Conservation (phyloP, 106 monocot species). For the Dioscorea zingiberensis region DNA sequence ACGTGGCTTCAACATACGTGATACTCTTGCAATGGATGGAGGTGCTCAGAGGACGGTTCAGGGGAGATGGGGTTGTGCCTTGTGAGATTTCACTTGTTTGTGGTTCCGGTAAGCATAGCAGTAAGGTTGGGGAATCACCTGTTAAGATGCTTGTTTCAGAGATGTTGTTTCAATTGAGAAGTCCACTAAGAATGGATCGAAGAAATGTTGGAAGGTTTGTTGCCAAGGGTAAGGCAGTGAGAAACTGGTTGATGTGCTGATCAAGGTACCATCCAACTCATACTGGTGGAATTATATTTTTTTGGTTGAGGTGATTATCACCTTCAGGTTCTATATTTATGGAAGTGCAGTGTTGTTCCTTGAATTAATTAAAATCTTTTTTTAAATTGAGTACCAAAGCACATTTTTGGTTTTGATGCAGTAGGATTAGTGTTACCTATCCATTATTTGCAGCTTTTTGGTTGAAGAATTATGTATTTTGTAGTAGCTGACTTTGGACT, state of each 20-base stretch:
- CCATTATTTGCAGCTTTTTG: no score
- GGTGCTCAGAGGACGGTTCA: constrained; percentile 30
- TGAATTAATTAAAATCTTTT: no score
- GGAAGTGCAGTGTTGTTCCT: no score
- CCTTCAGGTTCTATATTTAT: no score
- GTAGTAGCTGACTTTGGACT: no score
- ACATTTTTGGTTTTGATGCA: no score
- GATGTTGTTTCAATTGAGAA: constrained; percentile 38
- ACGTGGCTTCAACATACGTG: constrained; percentile 46
- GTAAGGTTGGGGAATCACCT: constrained; percentile 44
- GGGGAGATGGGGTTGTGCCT: constrained; percentile 4
- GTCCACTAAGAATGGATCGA: constrained; percentile 64
- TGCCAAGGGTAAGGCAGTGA: constrained; percentile 46
- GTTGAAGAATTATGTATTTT: no score
- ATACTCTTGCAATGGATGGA: constrained; percentile 66
- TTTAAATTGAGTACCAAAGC: no score
- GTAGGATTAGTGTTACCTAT: no score
- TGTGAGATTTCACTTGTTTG: constrained; percentile 57
- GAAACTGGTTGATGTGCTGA: constrained; percentile 51
- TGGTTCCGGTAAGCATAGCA: constrained; percentile 69
- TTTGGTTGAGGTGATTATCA: no score
- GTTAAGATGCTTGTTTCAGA: constrained; percentile 52
- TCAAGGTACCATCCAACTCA: not conserved
- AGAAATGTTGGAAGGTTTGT: constrained; percentile 71
- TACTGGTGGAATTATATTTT: no score